phyloP scores from a whole-genome alignment of 441 rosid species.

The Brassica balearica region DNA sequence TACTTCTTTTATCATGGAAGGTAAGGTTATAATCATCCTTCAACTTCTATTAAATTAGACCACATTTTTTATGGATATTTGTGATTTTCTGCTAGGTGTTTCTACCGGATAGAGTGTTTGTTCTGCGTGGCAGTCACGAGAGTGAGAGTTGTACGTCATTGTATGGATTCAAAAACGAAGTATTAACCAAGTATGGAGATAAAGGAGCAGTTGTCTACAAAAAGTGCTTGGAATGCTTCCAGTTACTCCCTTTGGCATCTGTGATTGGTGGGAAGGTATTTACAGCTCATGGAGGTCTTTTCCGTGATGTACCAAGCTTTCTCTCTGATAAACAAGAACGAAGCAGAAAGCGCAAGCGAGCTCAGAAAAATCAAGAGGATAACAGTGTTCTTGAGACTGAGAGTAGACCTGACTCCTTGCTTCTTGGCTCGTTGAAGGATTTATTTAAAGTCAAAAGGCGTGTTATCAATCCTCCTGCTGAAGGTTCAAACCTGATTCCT shows the following conservation, averaged over 20 bases:
- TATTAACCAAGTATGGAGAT: slow-evolving; percentile 44
- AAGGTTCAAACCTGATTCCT: slow-evolving; percentile 45
- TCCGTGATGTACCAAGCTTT: slow-evolving; percentile 41
- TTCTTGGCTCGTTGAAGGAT: slow-evolving; percentile 45
- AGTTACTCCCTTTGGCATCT: slow-evolving; percentile 46
- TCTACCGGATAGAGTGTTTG: slow-evolving; percentile 43
- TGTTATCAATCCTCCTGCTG: slow-evolving; percentile 41
- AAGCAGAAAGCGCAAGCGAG: slow-evolving; percentile 44
- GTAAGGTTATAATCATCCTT: slow-evolving; percentile 23
- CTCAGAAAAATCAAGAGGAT: slow-evolving; percentile 41
- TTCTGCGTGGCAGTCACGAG: slow-evolving; percentile 47
- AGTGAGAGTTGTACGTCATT: slow-evolving; percentile 42
- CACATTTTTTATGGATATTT: not conserved
- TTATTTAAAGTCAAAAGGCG: slow-evolving; percentile 44
- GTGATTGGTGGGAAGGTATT: slow-evolving; percentile 46
- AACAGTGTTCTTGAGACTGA: slow-evolving; percentile 31
- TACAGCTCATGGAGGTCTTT: slow-evolving; percentile 49
- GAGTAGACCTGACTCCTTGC: slow-evolving; percentile 20
- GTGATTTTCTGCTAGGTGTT: slow-evolving; percentile 37
- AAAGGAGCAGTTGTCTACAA: slow-evolving; percentile 47
- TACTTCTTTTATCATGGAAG: slow-evolving; percentile 48
- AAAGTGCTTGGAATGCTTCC: slow-evolving; percentile 46
- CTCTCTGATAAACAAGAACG: slow-evolving; percentile 43
- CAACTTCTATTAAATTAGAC: not conserved
- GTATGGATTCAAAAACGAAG: slow-evolving; percentile 47